Conservation (phyloP, 176 grass and related monocot species). For the Ampelocalamus luodianensis region DNA sequence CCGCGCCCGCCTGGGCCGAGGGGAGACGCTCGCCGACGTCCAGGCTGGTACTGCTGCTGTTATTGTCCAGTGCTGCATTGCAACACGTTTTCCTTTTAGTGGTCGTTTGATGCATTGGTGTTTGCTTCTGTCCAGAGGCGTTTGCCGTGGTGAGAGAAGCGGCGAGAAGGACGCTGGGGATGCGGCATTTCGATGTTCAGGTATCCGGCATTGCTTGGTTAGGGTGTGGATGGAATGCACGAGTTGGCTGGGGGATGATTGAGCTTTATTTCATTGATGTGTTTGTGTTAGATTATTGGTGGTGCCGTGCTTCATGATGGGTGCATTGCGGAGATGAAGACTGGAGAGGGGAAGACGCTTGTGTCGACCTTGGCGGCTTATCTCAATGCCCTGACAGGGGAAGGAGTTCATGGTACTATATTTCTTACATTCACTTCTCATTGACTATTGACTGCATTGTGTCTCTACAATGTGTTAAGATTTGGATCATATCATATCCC, state of each 20-base stretch:
- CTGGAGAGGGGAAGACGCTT: constrained; percentile 90
- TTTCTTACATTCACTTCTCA: neutral
- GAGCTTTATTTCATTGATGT: neutral
- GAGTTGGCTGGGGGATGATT: neutral
- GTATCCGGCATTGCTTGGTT: constrained; percentile 23
- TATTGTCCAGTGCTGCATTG: neutral
- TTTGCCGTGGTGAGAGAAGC: constrained; percentile 91
- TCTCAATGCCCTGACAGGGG: constrained; percentile 82
- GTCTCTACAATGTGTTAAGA: neutral
- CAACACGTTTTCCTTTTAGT: neutral
- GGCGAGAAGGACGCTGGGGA: constrained; percentile 77
- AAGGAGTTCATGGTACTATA: constrained; percentile 88
- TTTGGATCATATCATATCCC: neutral
- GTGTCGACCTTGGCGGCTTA: constrained; percentile 87
- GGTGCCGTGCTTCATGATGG: constrained; percentile 96
- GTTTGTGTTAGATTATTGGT: constrained; percentile 73
- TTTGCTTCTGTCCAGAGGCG: constrained; percentile 60
- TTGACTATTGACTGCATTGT: neutral
- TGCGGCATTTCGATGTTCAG: constrained; percentile 95
- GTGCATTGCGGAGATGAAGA: constrained; percentile 99
- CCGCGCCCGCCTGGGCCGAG: constrained; percentile 54
- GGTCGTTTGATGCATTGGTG: constrained; percentile 24
- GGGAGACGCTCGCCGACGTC: constrained; percentile 82
- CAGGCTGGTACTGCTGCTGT: constrained; percentile 55
- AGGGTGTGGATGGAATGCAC: neutral